A percentile compares a stretch with the other conserved stretches of the same genome.
These are phyloP conservation scores for Quercus tomentella DNA, from an alignment of 331 rosid species.

Conservation along the genomic window DNA sequence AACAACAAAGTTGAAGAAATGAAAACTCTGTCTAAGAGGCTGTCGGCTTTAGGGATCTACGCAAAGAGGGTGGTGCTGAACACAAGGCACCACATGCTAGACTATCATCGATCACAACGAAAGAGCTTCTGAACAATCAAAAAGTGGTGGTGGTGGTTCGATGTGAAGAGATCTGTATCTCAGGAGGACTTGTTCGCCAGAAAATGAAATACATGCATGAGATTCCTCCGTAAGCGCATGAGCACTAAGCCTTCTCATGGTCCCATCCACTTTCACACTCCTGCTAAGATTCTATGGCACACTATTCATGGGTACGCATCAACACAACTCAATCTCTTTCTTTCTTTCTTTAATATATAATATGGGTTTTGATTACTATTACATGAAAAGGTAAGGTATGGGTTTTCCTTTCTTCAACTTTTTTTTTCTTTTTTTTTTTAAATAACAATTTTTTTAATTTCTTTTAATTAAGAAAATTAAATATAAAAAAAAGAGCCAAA, in stretches of 20 bases:
- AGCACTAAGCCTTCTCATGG: slow-evolving; percentile 65
- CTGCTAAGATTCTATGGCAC: slow-evolving; percentile 56
- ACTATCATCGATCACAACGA: slow-evolving; percentile 40
- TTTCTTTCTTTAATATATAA: too few species aligned
- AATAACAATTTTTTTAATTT: too few species aligned
- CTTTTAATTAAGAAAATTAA: too few species aligned
- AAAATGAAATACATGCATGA: slow-evolving; percentile 55
- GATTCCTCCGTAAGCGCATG: slow-evolving; percentile 58
- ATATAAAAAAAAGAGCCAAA: too few species aligned
- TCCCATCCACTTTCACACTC: slow-evolving; percentile 52
- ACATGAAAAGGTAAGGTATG: too few species aligned
- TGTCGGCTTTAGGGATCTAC: slow-evolving; percentile 40
- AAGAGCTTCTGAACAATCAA: slow-evolving; percentile 57
- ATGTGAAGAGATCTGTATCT: slow-evolving; percentile 54
- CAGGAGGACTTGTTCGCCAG: slow-evolving; percentile 51
- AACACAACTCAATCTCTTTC: background rate
- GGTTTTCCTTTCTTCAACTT: too few species aligned
- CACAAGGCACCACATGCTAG: slow-evolving; percentile 61
- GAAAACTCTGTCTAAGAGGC: too few species aligned
- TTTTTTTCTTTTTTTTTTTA: too few species aligned
- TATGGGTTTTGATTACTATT: too few species aligned
- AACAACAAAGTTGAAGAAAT: too few species aligned
- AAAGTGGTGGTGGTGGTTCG: slow-evolving; percentile 45
- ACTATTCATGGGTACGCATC: slow-evolving; percentile 52
- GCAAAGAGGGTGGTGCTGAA: slow-evolving; percentile 58